Evolutionary conservation across 192 early-diverging fungal species (phyloP).

Genomic region (Chytriomyces sp.): DNA sequence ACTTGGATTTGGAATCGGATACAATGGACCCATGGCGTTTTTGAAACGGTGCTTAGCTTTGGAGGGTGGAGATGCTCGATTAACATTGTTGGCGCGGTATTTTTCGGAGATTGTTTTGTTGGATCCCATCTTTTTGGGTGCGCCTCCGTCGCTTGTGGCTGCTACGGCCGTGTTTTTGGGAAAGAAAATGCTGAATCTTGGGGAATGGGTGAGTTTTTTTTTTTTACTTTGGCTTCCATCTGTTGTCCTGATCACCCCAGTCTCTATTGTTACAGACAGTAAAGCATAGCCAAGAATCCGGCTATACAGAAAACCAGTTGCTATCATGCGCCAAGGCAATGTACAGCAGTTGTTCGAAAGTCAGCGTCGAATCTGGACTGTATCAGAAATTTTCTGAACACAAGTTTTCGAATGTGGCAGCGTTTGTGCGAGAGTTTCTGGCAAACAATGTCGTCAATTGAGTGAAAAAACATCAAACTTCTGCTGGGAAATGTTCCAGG

Average conservation of each 20-base stretch:
- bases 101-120: constrained; percentile 41
- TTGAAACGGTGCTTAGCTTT: constrained; percentile 76
- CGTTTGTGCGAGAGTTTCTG: constrained; percentile 25
- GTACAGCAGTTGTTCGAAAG: constrained; percentile 1
- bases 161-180: constrained; percentile 37
- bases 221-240: not conserved
- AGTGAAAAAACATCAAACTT: not conserved
- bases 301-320: constrained; percentile 11
- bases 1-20: constrained; percentile 77
- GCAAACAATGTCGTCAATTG: constrained; percentile 5
- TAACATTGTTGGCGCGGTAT: constrained; percentile 35
- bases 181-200: constrained; percentile 26
- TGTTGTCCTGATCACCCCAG: not conserved
- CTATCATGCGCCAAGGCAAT: constrained; percentile 25
- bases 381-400: constrained; percentile 20
- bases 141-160: constrained; percentile 25
- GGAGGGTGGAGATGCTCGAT: not conserved
- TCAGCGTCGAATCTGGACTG: constrained; percentile 5
- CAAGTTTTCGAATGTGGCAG: constrained; percentile 18
- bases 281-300: not conserved
- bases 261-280: not conserved
- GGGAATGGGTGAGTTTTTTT: constrained; percentile 30
- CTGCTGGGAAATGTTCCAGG: too few species aligned
- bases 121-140: constrained; percentile 39
- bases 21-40: constrained; percentile 83